Conservation (phyloP, 805 yeast species). For the Torulaspora quercuum region DNA sequence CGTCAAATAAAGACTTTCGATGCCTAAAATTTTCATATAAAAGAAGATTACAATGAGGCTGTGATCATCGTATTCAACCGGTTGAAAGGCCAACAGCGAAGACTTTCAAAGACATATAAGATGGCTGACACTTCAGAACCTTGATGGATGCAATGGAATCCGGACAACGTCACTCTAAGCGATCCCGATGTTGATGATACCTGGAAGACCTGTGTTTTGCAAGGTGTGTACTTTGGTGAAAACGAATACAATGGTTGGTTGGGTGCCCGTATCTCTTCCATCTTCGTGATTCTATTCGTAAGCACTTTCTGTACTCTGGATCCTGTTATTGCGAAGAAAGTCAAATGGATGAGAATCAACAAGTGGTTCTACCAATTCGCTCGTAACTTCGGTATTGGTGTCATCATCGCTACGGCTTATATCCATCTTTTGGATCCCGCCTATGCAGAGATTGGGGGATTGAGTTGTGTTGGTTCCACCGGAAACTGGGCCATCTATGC, state of each 20-base stretch:
- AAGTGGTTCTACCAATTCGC: slow-evolving; percentile 23
- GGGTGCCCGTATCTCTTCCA: slow-evolving; percentile 50
- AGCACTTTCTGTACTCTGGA: slow-evolving; percentile 45
- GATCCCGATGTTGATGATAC: slow-evolving; percentile 32
- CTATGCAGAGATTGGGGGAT: slow-evolving; percentile 25
- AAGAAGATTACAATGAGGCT: too few species aligned
- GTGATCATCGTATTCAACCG: too few species aligned
- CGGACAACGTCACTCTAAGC: slow-evolving; percentile 30
- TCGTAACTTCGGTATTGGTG: slow-evolving; percentile 67
- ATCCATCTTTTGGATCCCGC: slow-evolving; percentile 62
- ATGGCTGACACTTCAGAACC: too few species aligned
- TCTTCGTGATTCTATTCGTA: slow-evolving; percentile 55
- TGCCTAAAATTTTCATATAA: too few species aligned
- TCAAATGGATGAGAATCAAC: slow-evolving; percentile 45
- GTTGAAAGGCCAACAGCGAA: too few species aligned
- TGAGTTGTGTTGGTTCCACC: slow-evolving; percentile 42
- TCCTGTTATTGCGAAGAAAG: slow-evolving; percentile 43
- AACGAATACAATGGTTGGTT: slow-evolving; percentile 43
- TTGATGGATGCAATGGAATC: slow-evolving; percentile 22
- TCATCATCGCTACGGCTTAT: slow-evolving; percentile 71
- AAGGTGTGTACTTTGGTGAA: slow-evolving; percentile 41
- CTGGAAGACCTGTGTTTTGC: slow-evolving; percentile 42
- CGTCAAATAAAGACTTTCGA: too few species aligned
- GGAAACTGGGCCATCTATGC: slow-evolving; percentile 45
- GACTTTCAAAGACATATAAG: too few species aligned